Percentiles rank a stretch among this genome's conserved stretches.
These are phyloP conservation scores for Juglanconis oblonga DNA, from an alignment of 2,329 filamentous ascomycete species.

Conservation along the genomic window DNA sequence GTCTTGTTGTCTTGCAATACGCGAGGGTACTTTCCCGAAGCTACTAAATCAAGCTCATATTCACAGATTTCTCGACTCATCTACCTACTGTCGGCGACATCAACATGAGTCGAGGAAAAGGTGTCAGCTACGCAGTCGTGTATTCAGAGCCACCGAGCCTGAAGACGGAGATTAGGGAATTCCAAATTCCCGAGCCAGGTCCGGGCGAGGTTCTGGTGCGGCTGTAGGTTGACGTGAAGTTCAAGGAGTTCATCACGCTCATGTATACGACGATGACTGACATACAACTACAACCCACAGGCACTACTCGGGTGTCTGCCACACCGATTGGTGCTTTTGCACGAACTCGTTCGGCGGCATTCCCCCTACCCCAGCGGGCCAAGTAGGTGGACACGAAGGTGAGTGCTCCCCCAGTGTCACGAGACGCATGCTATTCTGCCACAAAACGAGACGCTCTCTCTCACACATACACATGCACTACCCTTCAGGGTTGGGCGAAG, in stretches of 20 bases:
- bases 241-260: not conserved
- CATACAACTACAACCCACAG: not conserved
- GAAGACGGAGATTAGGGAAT: not conserved
- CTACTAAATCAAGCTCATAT: not conserved
- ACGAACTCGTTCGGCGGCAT: not conserved
- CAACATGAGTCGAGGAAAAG: not conserved
- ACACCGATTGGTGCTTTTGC: constrained; percentile 2
- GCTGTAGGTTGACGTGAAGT: not conserved
- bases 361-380: not conserved
- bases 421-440: not conserved
- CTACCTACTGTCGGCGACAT: not conserved
- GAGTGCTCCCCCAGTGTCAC: not conserved
- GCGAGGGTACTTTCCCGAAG: too few species aligned
- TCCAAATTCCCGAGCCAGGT: not conserved
- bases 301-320: not conserved
- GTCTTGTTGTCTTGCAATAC: too few species aligned
- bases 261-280: not conserved
- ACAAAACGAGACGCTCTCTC: not conserved
- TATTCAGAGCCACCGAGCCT: not conserved
- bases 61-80: not conserved
- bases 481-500: not conserved
- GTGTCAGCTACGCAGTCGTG: not conserved
- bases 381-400: constrained; percentile 3
- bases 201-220: constrained; percentile 1
- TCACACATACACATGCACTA: not conserved